Base-by-base conservation (phyloP, 176 grass and related monocot genomes). In the Ampelocalamus luodianensis region DNA sequence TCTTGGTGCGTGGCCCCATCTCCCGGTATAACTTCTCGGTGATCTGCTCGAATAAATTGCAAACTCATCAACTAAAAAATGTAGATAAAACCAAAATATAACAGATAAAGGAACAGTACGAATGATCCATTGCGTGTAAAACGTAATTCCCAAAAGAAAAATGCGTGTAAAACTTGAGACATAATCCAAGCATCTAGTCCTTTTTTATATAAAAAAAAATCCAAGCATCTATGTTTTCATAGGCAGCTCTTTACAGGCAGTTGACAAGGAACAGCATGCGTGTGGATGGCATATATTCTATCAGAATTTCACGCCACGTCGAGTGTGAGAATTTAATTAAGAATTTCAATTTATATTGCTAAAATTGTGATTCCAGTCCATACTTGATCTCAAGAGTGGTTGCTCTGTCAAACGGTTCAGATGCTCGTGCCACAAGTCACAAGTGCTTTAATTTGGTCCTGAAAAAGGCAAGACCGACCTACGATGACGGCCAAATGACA, bases 11-110 rank as follows among this genome's bases (percentile, higher is more conserved):
- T 49, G 67, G 9, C 18, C 88, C 83, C 69, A 98, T 71, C 26
- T 74, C 53, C 73, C 66, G 84, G 86, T 92, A 98, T 7, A 83
- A 16, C 66, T 72, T 89, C 79, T 98, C 96, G 13, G 91, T 86
- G 27, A 98, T 81, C 96, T 98, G 89, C 23, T 72, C 63, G 62
- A 40, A 87, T 16, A 3, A 63, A 65, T 85, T 13, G 6, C n/a
- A 20, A 1, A 73, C 51, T 8, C 61, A 48, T 83, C 11, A 14
- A 59, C 45, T 22, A 72, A 59, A 69, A 17, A 42, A 48, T 27
- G 23, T 39, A 63, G 58, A 65, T 48, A 42, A 10, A 79, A 79
- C 39, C 23, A 62, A 18, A 60, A 60, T 61, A 61, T 37, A 43
- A 3, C 53, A 8, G 6, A 17, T 2, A 55, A 56, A n/a, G 20